Percentiles rank a stretch among this genome's conserved stretches.
Evolutionary conservation across 139 green algal species (phyloP).

Genomic region (Pseudopediastrum boryanum): DNA sequence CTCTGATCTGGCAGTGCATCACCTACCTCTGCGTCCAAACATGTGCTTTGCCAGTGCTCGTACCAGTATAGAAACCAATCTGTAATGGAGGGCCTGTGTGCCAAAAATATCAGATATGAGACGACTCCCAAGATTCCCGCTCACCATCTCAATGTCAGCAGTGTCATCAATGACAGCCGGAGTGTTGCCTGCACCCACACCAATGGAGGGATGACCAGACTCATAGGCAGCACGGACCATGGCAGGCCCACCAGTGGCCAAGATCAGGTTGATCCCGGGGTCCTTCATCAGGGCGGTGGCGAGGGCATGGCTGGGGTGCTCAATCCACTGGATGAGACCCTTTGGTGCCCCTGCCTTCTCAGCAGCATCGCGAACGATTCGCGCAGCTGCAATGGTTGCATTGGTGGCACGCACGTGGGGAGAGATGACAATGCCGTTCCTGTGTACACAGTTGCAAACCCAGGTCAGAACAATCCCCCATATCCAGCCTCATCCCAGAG

Average conservation of each 20-base stretch:
- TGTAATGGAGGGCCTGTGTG: no score
- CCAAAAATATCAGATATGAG: no score
- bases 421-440: slow-evolving; percentile 71
- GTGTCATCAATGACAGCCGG: slow-evolving; percentile 75
- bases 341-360: slow-evolving; percentile 63
- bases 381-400: slow-evolving; percentile 62
- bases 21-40: no score
- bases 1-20: no score
- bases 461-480: no score
- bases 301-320: slow-evolving; percentile 57
- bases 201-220: slow-evolving; percentile 70
- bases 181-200: slow-evolving; percentile 74
- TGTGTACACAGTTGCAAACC: slow-evolving; percentile 8
- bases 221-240: slow-evolving; percentile 76
- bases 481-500: no score
- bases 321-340: slow-evolving; percentile 70
- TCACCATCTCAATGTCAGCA: slow-evolving; percentile 61
- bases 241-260: slow-evolving; percentile 70
- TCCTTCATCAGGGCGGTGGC: slow-evolving; percentile 69
- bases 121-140: neutral
- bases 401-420: slow-evolving; percentile 67
- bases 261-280: slow-evolving; percentile 62
- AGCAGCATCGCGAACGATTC: slow-evolving; percentile 67
- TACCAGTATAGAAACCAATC: neutral
- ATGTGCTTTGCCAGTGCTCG: neutral